Evolutionary conservation across 1,284 basidiomycete species (phyloP).

Genomic region (Termitomyces sp.): DNA sequence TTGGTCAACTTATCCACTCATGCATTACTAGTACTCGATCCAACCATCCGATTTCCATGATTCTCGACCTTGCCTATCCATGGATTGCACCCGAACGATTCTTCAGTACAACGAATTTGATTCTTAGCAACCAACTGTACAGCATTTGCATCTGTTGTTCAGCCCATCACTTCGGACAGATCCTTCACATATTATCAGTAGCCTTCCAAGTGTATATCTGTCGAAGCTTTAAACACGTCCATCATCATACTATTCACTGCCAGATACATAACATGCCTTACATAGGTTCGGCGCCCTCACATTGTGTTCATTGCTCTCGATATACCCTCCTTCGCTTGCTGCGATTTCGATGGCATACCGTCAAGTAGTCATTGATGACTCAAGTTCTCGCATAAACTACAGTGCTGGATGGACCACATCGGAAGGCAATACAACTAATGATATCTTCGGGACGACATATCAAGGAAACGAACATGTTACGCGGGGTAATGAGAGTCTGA

Average conservation of each 20-base stretch:
- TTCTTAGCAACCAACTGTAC: too few relatives aligned
- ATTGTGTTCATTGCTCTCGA: background rate
- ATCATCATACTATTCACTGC: background rate
- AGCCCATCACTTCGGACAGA: background rate
- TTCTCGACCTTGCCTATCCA: too few relatives aligned
- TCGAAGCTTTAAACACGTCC: background rate
- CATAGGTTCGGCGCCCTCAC: background rate
- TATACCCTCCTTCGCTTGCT: background rate
- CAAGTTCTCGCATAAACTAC: background rate
- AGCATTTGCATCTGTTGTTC: too few relatives aligned
- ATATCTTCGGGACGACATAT: background rate
- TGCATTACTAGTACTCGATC: too few relatives aligned
- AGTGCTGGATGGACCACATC: background rate
- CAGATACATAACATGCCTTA: background rate
- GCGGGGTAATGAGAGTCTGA: background rate
- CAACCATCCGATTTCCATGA: too few relatives aligned
- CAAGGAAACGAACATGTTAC: background rate
- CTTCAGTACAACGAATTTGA: too few relatives aligned
- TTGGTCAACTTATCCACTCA: too few relatives aligned
- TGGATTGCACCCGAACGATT: too few relatives aligned
- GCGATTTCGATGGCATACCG: background rate
- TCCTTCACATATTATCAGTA: background rate
- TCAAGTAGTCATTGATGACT: background rate
- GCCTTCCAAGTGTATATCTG: background rate
- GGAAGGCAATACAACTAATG: background rate